Evolutionary conservation across 2,329 filamentous ascomycete genomes (phyloP).

Genomic region (Colletotrichum tabaci): DNA sequence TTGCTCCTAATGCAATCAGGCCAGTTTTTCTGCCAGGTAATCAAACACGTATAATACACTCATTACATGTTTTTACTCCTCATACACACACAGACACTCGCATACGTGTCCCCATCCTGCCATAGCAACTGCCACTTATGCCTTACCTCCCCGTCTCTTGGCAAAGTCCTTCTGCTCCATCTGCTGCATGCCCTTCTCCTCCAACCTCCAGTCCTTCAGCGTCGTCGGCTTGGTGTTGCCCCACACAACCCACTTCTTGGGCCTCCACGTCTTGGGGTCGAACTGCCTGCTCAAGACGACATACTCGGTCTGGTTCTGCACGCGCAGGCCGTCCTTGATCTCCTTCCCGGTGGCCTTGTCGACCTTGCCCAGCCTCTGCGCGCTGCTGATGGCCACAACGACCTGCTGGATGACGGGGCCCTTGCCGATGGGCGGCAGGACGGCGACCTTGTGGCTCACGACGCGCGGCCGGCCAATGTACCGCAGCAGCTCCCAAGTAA

Average conservation of each 20-base stretch:
- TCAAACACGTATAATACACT: constrained; percentile 40
- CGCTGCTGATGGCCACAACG: constrained; percentile 72
- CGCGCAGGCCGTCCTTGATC: constrained; percentile 61
- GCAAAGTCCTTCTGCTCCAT: constrained; percentile 45
- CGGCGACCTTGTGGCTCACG: constrained; percentile 68
- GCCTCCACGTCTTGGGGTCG: constrained; percentile 61
- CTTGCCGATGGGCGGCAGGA: constrained; percentile 58
- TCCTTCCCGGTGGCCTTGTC: constrained; percentile 51
- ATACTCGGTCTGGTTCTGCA: constrained; percentile 74
- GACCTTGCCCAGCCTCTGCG: constrained; percentile 66
- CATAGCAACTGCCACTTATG: not conserved
- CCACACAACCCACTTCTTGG: constrained; percentile 74
- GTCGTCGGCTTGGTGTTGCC: constrained; percentile 72
- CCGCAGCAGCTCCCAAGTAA: constrained; percentile 69
- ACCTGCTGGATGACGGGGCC: constrained; percentile 66
- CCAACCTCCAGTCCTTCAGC: constrained; percentile 55
- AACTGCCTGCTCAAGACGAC: constrained; percentile 70
- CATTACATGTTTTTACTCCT: constrained; percentile 44
- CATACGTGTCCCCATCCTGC: not conserved
- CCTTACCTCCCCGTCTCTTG: constrained; percentile 6
- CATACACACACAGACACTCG: constrained; percentile 21
- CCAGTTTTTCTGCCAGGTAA: constrained; percentile 31
- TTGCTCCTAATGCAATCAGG: constrained; percentile 26
- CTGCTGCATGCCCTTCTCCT: constrained; percentile 54
- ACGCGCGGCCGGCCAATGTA: constrained; percentile 67